phyloP scores from a whole-genome alignment of 2,329 filamentous ascomycete genomes.

The Monosporascus ibericus region DNA sequence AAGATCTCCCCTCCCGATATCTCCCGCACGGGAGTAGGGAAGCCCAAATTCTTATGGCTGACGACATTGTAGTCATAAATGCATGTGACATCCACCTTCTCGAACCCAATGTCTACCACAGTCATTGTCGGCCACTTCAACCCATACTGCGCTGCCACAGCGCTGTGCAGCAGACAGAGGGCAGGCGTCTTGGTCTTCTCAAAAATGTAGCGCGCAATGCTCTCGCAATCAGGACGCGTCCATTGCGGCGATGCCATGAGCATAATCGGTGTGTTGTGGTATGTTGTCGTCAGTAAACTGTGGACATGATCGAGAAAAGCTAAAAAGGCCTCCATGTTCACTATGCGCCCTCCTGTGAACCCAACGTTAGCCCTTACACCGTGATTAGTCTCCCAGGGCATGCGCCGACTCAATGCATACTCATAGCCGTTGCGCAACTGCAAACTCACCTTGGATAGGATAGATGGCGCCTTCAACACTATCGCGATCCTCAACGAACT shows the following conservation, averaged over 20 bases:
- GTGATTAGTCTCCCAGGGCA: no score
- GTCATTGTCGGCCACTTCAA: constrained; percentile 70
- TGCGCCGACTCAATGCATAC: no score
- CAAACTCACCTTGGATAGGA: constrained; percentile 58
- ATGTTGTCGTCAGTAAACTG: constrained; percentile 79
- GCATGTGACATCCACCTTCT: constrained; percentile 89
- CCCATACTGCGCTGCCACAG: constrained; percentile 80
- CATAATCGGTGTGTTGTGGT: constrained; percentile 93
- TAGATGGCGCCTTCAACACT: constrained; percentile 86
- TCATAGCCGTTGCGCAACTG: background rate
- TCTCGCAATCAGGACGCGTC: constrained; percentile 82
- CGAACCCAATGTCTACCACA: constrained; percentile 83
- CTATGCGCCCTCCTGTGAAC: constrained; percentile 63
- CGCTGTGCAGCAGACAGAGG: constrained; percentile 84
- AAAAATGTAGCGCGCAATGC: constrained; percentile 88
- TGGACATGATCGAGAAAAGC: constrained; percentile 91
- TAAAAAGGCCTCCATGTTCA: constrained; percentile 88
- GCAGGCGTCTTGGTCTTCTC: constrained; percentile 95
- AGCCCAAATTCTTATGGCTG: constrained; percentile 60
- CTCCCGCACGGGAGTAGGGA: constrained; percentile 32
- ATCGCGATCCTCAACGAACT: constrained; percentile 84
- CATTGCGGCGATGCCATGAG: constrained; percentile 86
- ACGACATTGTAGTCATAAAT: constrained; percentile 73
- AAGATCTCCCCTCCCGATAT: constrained; percentile 83
- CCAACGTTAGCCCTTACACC: constrained; percentile 5